Percentiles rank a stretch among this genome's conserved stretches.
Conservation (phyloP, 352 stramenopile genomes). For the Globisporangium ultimum region DNA sequence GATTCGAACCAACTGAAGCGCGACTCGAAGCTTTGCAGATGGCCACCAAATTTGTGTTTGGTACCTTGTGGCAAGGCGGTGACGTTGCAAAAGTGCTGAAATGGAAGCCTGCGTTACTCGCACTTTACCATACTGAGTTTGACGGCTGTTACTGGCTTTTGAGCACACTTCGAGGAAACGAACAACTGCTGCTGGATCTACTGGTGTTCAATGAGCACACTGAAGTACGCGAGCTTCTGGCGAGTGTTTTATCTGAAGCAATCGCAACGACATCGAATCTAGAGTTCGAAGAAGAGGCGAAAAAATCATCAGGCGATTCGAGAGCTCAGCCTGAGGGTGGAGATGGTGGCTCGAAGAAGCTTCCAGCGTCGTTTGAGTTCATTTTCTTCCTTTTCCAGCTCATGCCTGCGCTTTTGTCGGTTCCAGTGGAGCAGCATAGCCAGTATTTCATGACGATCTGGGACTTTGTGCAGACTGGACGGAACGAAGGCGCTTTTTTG, state of each 20-base stretch:
- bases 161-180: conserved; percentile 52
- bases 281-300: conserved; percentile 41
- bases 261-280: conserved; percentile 59
- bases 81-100: conserved; percentile 68
- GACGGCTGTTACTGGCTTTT: conserved; percentile 72
- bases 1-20: conserved; percentile 60
- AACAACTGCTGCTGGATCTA: conserved; percentile 67
- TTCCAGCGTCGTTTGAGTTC: conserved; percentile 81
- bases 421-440: conserved; percentile 61
- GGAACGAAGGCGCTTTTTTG: conserved; percentile 80
- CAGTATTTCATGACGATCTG: conserved; percentile 77
- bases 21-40: conserved; percentile 75
- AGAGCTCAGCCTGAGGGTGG: neutral
- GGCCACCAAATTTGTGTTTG: conserved; percentile 84
- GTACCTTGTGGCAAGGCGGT: conserved; percentile 81
- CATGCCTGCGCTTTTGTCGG: conserved; percentile 70
- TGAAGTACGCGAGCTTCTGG: conserved; percentile 71
- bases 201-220: conserved; percentile 64
- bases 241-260: conserved; percentile 59
- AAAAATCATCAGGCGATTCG: neutral
- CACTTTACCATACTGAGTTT: conserved; percentile 73
- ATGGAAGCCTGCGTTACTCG: conserved; percentile 66
- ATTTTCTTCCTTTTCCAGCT: conserved; percentile 75
- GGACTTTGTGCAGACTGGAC: conserved; percentile 73
- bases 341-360: conserved; percentile 22